phyloP scores from a whole-genome alignment of 1,284 basidiomycete genomes.

The Retiboletus flavoniger region DNA sequence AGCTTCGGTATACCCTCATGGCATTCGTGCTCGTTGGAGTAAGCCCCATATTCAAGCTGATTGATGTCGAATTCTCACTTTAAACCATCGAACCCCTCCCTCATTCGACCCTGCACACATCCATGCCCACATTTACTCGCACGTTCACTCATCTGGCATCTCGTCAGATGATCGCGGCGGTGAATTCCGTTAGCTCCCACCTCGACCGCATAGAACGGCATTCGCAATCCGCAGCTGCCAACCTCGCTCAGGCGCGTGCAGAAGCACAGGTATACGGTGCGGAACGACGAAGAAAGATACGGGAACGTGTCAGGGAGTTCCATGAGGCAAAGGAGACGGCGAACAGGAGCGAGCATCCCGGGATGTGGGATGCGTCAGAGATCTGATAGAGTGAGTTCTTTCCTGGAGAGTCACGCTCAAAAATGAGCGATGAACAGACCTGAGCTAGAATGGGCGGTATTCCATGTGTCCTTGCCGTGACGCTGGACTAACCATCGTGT shows the following conservation, averaged over 20 bases:
- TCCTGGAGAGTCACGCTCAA: neutral
- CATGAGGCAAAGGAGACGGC: slow-evolving; percentile 1
- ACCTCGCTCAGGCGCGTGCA: slow-evolving; percentile 43
- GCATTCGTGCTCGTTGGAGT: slow-evolving; percentile 20
- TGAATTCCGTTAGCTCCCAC: slow-evolving; percentile 14
- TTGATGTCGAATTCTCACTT: neutral
- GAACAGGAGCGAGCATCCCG: neutral
- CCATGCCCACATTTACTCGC: neutral
- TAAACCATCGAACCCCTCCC: neutral
- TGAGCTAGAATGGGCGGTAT: neutral
- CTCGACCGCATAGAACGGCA: slow-evolving; percentile 25
- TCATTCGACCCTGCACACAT: neutral
- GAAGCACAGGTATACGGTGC: slow-evolving; percentile 43
- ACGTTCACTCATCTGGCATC: neutral
- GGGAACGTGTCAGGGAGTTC: slow-evolving; percentile 35
- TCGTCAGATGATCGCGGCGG: slow-evolving; percentile 13
- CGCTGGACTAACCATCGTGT: neutral
- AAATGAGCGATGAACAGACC: neutral
- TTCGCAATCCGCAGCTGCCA: slow-evolving; percentile 39
- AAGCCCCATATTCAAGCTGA: slow-evolving; percentile 1
- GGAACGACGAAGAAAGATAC: slow-evolving; percentile 41
- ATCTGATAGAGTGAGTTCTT: neutral
- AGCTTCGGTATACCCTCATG: slow-evolving; percentile 17
- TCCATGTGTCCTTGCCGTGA: neutral
- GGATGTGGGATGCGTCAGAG: neutral